Base-by-base conservation (phyloP, 306 rosid species). In the Pyrus betulifolia region DNA sequence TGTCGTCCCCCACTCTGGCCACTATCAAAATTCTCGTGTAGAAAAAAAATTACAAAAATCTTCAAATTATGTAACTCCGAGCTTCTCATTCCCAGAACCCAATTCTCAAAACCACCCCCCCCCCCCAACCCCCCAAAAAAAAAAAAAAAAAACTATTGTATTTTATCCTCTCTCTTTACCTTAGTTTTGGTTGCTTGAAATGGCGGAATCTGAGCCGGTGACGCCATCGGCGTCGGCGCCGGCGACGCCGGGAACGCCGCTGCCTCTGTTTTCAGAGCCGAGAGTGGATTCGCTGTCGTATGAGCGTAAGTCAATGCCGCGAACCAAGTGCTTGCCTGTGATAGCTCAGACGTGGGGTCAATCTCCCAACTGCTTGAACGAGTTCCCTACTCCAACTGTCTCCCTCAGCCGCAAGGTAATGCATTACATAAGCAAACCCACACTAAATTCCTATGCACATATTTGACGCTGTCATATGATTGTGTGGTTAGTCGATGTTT, bases 371-470 rank as follows among this genome's bases (percentile, higher is more conserved):
- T 92, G 99, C 87, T 67, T 95, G 82, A 74, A 88, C 31, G 90
- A 87, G 66, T 85, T 91, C 78, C 67, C 97, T 0, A 27, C 87
- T 67, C 82, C 92, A 10, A 72, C 79, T 23, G 78, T 95, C 42
- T 87, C 97, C 27, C 96, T 95, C 79, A 60, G 93, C 54, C 96
- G 91, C 60, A 95, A 95, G 99, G 99, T 94, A 80, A 80, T 31
- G 38, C 33, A 6, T 30, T 30, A 27, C 21, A 25, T 3, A 58
- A 11, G 30, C 30, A 58, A 58, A 21, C 14, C 27, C 27, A 10
- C 15, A 21, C 9, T 8, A 27, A 2, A 27, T 62, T 62, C 5
- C 21, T 2, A 17, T 51, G 55, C 55, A 51, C 55, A 62, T 8
- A 51, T 51, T 51, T 51, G 21, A 15, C 28, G 28, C 28, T 58